Base-by-base conservation (phyloP, 2,329 filamentous ascomycete species). In the Penicillium fuscoglaucum region DNA sequence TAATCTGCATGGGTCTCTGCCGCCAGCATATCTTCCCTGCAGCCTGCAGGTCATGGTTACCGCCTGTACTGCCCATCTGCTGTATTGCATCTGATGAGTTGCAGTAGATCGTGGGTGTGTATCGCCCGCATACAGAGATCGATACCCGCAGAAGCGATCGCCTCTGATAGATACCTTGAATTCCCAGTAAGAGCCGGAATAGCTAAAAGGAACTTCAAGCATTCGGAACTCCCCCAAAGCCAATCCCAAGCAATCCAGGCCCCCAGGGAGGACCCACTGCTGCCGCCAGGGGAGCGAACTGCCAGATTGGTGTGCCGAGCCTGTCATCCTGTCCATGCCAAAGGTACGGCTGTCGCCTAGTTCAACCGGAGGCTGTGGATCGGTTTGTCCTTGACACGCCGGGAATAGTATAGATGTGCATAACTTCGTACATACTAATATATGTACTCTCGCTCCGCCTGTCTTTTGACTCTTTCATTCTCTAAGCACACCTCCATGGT, bases 401-500 rank as follows among this genome's bases (percentile, higher is more conserved):
- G 53, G 55, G 55, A 54, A 44, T 41, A 65, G 65, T 53, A 66
- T 68, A 56, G 65, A 65, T 68, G 52, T 68, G 62, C 66, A 67
- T 67, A 64, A 52, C 53, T 50, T 29, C 29, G n/a, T 24, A 39
- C 41, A 37, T 40, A 54, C 48, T 61, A 50, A 57, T 68, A 68
- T 68, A 66, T 66, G 54, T 63, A 64, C 54, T 55, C 52, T 40
- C 47, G 58, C 45, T 55, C 29, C 19, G 49, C 61, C 60, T n/a
- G 44, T 24, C 24, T 44, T 59, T 28, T 31, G 29, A 35, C 3
- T 37, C 58, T 47, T n/a, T 59, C 31, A 52, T 44, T 53, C 47
- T 45, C 29, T 37, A 57, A 57, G 50, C 62, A 63, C 61, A 61
- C 61, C 58, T 68, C 60, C 59, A 70, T 71, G 68, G 61, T 66